Evolutionary conservation across 768 basidiomycete genomes (phyloP).

Genomic region (Trametes elegans): DNA sequence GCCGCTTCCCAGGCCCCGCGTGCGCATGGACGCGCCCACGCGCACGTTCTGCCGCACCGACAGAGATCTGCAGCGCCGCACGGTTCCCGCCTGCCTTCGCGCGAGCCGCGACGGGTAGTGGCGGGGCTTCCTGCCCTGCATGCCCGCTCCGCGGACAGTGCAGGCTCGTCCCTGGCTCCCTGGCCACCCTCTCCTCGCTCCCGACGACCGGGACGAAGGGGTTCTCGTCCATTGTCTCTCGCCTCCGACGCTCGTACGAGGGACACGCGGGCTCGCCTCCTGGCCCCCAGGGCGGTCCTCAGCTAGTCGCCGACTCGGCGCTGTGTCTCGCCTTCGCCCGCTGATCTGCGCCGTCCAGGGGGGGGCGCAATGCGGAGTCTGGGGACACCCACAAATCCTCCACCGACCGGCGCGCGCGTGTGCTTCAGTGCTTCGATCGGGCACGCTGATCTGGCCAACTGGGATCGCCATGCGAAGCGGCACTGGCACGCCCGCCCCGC

Average conservation of each 20-base stretch:
- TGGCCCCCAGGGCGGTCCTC: no score
- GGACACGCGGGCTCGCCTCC: not conserved
- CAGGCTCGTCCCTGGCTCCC: not conserved
- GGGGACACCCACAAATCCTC: no score
- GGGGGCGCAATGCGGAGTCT: no score
- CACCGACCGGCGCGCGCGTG: no score
- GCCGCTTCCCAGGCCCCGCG: constrained; percentile 4
- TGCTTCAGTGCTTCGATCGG: not conserved
- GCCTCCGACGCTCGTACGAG: not conserved
- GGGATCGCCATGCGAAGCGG: constrained; percentile 5
- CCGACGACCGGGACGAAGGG: not conserved
- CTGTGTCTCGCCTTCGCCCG: no score
- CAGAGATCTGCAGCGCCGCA: constrained; percentile 3
- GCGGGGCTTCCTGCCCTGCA: constrained; percentile 1
- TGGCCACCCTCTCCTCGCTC: not conserved
- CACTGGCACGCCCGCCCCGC: no score
- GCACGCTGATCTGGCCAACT: not conserved
- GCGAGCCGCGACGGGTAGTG: not conserved
- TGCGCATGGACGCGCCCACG: not conserved
- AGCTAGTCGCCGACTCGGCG: no score
- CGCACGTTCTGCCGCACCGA: not conserved
- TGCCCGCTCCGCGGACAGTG: not conserved
- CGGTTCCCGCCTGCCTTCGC: constrained; percentile 2
- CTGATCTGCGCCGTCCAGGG: no score
- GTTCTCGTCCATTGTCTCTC: not conserved